phyloP scores from a whole-genome alignment of 345 rosid genomes.

The Kandelia obovata region DNA sequence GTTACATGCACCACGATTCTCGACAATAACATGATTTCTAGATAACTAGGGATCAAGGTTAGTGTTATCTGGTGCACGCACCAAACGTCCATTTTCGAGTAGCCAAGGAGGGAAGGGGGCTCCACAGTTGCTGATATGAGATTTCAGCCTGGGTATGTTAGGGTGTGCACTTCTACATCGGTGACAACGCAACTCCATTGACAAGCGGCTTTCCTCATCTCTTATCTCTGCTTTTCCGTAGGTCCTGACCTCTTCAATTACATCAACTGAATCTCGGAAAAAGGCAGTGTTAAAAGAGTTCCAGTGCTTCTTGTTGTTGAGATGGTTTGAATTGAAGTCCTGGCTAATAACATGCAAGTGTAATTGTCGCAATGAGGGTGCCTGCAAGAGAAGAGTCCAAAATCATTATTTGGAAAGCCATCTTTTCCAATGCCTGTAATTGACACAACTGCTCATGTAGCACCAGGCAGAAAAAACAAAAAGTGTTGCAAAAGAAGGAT shows the following conservation, averaged over 20 bases:
- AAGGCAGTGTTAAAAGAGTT: conserved; percentile 76
- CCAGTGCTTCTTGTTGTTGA: conserved; percentile 95
- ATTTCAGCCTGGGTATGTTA: conserved; percentile 77
- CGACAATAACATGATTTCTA: background rate
- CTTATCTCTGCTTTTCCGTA: conserved; percentile 51
- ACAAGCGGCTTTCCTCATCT: conserved; percentile 42
- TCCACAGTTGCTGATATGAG: conserved; percentile 53
- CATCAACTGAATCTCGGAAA: conserved; percentile 78
- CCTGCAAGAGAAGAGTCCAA: conserved; percentile 35
- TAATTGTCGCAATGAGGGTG: conserved; percentile 72
- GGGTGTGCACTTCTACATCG: conserved; percentile 87
- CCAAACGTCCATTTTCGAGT: conserved; percentile 43
- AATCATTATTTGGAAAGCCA: background rate
- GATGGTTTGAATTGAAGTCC: conserved; percentile 71
- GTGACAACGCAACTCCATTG: conserved; percentile 79
- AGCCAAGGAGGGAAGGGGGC: conserved; percentile 50
- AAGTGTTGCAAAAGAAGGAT: no score
- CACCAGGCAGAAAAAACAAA: background rate
- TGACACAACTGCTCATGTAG: background rate
- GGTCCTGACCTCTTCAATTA: conserved; percentile 59
- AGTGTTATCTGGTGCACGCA: conserved; percentile 9
- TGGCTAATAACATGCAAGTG: conserved; percentile 94
- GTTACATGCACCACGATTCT: conserved; percentile 14
- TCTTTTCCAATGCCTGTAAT: background rate
- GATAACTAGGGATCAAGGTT: conserved; percentile 10